phyloP scores from a whole-genome alignment of 202 grass and related monocot genomes.

The Saccharum hybrid region DNA sequence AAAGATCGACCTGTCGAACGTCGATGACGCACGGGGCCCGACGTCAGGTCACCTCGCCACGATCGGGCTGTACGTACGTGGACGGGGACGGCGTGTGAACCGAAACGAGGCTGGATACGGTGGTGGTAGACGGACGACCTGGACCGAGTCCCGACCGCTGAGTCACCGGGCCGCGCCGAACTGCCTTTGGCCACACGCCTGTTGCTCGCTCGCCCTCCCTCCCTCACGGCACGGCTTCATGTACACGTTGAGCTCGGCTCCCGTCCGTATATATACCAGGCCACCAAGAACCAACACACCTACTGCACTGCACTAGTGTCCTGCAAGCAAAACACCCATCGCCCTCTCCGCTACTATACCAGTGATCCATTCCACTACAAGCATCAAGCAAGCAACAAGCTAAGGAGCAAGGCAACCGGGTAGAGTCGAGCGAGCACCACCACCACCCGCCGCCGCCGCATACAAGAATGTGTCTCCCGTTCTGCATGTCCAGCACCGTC shows the following conservation, averaged over 20 bases:
- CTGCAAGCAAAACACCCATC: neutral
- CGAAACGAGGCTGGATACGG: no score
- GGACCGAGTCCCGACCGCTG: no score
- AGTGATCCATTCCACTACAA: neutral
- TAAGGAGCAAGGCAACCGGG: neutral
- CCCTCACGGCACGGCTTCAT: neutral
- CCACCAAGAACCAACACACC: neutral
- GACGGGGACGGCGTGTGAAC: no score
- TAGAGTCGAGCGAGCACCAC: neutral
- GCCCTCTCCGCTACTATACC: neutral
- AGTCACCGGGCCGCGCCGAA: no score
- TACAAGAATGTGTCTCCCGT: constrained; percentile 30
- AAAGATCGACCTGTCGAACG: no score
- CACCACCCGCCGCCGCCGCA: no score
- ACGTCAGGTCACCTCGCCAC: no score
- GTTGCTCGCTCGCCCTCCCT: neutral
- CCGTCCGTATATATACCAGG: constrained; percentile 20
- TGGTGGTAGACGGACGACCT: no score
- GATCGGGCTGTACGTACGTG: no score
- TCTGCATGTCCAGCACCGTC: neutral
- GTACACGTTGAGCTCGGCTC: neutral
- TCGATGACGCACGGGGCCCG: no score
- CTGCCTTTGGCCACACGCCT: neutral
- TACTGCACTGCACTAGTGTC: no score
- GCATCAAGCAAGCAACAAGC: neutral